Conservation (phyloP, 2,329 filamentous ascomycete species). For the Dothideomycetidae sp. region DNA sequence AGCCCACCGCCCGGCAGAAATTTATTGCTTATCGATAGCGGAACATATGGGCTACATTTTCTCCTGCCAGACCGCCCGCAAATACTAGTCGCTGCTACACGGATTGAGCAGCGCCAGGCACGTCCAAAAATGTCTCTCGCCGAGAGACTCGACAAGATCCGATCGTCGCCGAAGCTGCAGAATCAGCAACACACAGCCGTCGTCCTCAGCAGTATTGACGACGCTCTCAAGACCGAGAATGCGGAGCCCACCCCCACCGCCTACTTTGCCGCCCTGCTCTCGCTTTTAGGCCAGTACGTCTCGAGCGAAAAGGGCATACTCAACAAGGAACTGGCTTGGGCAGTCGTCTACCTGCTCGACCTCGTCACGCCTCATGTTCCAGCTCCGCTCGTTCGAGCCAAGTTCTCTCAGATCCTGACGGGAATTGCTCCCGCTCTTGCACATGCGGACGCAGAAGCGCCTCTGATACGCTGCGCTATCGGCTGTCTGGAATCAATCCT, state of each 20-base stretch:
- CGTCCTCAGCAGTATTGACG: conserved; percentile 80
- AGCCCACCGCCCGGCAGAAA: conserved; percentile 6
- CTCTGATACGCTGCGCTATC: conserved; percentile 73
- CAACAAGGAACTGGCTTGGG: conserved; percentile 70
- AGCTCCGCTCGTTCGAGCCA: conserved; percentile 73
- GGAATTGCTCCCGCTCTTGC: conserved; percentile 74
- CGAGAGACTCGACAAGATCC: conserved; percentile 94
- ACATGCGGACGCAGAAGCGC: conserved; percentile 68
- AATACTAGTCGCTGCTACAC: not conserved
- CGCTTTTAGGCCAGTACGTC: conserved; percentile 67
- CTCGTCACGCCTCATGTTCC: conserved; percentile 75
- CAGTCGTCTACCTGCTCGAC: conserved; percentile 91
- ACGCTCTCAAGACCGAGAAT: conserved; percentile 79
- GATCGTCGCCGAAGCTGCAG: conserved; percentile 79
- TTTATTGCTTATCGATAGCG: conserved; percentile 1
- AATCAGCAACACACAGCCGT: conserved; percentile 87
- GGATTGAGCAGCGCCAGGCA: no score
- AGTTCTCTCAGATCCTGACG: conserved; percentile 86
- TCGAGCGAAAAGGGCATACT: conserved; percentile 46
- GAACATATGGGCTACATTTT: not conserved
- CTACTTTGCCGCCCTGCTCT: conserved; percentile 90
- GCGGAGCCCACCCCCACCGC: conserved; percentile 71
- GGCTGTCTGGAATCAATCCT: conserved; percentile 88
- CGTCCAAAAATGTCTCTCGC: conserved; percentile 46
- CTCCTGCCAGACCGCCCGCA: not conserved